Base-by-base conservation (phyloP, 306 rosid genomes). In the Comarum palustre region DNA sequence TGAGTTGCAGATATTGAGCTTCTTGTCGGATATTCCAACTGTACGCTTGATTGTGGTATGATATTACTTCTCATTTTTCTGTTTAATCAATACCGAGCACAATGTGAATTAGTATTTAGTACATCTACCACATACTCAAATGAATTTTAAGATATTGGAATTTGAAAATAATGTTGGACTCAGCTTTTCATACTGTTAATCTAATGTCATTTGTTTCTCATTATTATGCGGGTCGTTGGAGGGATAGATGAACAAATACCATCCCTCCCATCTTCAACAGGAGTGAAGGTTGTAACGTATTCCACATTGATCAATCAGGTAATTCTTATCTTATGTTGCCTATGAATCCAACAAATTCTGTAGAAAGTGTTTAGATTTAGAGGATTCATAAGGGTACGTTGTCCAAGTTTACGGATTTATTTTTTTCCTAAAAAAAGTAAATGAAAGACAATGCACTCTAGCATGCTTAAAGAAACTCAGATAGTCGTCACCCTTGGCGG, bases 1-100 rank as follows among this genome's bases (percentile, higher is more conserved):
- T 72, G 55, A 76, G 75, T 47, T 83, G 87, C 97, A 95, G 99
- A 75, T 95, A 80, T 73, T 95, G 87, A 95, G 92, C 90, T 83
- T 81, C 85, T 83, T 95, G 80, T 83, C 95, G 17, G 97, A 91
- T 70, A 85, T 94, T 77, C 89, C 99, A 75, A 84, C 91, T 43
- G 90, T 91, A 43, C 95, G 93, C 55, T 82, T 94, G 46, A 80
- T 94, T 61, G 99, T 91, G 99, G 99, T 95, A 95, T 66, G 96
- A 67, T 69, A 72, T 15, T 64, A 43, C 36, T 70, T 62, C 75
- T 73, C 66, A 31, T 69, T 55, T 66, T 69, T 76, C 58, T 57
- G 48, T 72, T 72, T 61, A 31, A 60, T 60, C 42, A 31, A 16
- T 60, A 32, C 5, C 7, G 22, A 60, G 66, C 20, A 60, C 34